Evolutionary conservation across 345 rosid genomes (phyloP).

Genomic region (Pistacia atlantica): DNA sequence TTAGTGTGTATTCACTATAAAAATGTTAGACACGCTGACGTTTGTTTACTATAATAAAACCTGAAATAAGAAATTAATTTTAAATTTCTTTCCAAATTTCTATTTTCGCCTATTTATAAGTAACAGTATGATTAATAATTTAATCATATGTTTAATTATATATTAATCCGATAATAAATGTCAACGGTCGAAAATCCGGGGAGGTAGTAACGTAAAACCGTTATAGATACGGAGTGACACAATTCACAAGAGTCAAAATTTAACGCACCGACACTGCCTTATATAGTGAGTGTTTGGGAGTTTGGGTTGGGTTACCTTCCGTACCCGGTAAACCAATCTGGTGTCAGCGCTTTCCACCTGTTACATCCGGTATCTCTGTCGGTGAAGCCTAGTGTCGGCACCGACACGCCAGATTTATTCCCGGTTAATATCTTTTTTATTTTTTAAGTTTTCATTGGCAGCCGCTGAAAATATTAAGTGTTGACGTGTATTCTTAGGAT

Average conservation of each 20-base stretch:
- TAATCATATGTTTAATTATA: too few species aligned
- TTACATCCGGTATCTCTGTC: conserved; percentile 40
- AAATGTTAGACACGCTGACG: too few species aligned
- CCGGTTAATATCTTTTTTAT: conserved; percentile 20
- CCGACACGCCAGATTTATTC: conserved; percentile 48
- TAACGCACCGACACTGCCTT: conserved; percentile 45
- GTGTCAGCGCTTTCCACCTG: conserved; percentile 6
- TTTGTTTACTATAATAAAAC: too few species aligned
- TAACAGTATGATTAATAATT: too few species aligned
- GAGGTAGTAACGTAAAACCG: conserved; percentile 24
- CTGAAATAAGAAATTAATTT: too few species aligned
- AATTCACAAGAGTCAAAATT: conserved; percentile 26
- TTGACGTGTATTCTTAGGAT: not conserved
- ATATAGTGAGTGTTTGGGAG: conserved; percentile 3
- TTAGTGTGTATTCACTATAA: too few species aligned
- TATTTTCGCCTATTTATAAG: too few species aligned
- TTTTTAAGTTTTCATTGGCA: not conserved
- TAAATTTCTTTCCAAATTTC: too few species aligned
- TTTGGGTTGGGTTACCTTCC: conserved; percentile 11
- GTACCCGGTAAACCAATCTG: conserved; percentile 27
- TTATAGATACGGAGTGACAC: conserved; percentile 20
- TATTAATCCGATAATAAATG: not conserved
- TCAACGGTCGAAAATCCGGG: conserved; percentile 26
- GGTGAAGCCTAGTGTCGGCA: conserved; percentile 45
- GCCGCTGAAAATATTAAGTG: too few species aligned